Base-by-base conservation (phyloP, 2,329 filamentous ascomycete genomes). In the Aspergillus texensis region DNA sequence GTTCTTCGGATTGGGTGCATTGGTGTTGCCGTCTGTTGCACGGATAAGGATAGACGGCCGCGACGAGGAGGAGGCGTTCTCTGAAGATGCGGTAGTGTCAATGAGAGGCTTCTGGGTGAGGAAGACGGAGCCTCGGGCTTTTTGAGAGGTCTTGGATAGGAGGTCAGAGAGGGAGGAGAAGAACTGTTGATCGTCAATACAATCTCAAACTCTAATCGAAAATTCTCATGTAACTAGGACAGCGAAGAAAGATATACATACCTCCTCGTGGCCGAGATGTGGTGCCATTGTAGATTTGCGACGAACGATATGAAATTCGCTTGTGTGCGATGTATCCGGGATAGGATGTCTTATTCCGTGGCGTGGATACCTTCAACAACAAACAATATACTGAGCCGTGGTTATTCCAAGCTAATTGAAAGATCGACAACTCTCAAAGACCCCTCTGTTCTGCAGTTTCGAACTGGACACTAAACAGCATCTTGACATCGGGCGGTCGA, bases 11-110 rank as follows among this genome's bases (percentile, higher is more conserved):
- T 84, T 78, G 5, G 76, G 70, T 36, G 80, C 74, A 60, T 74
- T 74, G 82, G 85, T 80, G 74, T 90, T 91, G 71, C 92, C 93
- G 77, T 98, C 92, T 39, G 91, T 91, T 16, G 93, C 94, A 65
- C 93, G 89, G 68, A 99, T 87, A 52, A 98, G 81, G 63, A 98
- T 81, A 9, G 93, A 90, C 16, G 91, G 80, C 6, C 89, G 88
- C 1, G 89, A 82, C 68, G 92, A 89, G 71, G 86, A 82, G 63
- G 90, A 82, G 62, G 90, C 66, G 61, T 32, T 69, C 65, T 56
- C 86, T 53, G 57, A 48, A 16, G 62, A 28, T 39, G 61, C 26
- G 39, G 63, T 52, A 14, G 67, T 26, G 43, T 64, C 45, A 36
- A 71, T 61, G 9, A 81, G 68, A 26, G 76, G 75, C 63, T 82